Evolutionary conservation across 768 basidiomycete genomes (phyloP).

Genomic region (Mycena latifolia): DNA sequence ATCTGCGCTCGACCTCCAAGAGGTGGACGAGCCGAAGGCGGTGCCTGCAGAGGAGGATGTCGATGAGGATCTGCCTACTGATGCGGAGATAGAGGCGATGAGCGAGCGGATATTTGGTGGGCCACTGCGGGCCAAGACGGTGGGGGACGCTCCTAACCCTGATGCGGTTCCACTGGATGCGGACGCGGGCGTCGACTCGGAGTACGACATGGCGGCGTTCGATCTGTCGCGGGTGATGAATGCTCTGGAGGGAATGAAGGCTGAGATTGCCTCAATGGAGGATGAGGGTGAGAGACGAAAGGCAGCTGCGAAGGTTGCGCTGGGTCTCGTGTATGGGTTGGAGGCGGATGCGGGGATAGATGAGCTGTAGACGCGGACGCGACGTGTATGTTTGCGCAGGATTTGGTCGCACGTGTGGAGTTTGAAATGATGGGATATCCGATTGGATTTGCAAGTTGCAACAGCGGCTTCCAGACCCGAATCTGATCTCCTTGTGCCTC

Average conservation of each 20-base stretch:
- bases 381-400: neutral
- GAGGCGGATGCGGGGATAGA: constrained; percentile 39
- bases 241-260: constrained; percentile 77
- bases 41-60: constrained; percentile 36
- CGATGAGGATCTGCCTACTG: constrained; percentile 60
- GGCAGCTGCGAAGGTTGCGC: constrained; percentile 73
- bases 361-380: constrained; percentile 16
- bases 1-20: constrained; percentile 70
- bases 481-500: too few species aligned
- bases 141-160: neutral
- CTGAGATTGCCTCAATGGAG: constrained; percentile 77
- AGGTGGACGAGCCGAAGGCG: constrained; percentile 35
- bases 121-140: constrained; percentile 11
- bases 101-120: constrained; percentile 65
- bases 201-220: constrained; percentile 61
- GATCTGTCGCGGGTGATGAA: constrained; percentile 73
- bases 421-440: too few species aligned
- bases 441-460: too few species aligned
- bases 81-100: constrained; percentile 61
- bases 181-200: constrained; percentile 39
- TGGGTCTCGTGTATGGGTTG: constrained; percentile 81
- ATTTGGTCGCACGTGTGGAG: neutral
- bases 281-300: constrained; percentile 72
- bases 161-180: constrained; percentile 8
- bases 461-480: too few species aligned